Percentiles rank a stretch among this genome's conserved stretches.
Conservation (phyloP, 805 yeast species). For the Nakazawaea molendinolei region DNA sequence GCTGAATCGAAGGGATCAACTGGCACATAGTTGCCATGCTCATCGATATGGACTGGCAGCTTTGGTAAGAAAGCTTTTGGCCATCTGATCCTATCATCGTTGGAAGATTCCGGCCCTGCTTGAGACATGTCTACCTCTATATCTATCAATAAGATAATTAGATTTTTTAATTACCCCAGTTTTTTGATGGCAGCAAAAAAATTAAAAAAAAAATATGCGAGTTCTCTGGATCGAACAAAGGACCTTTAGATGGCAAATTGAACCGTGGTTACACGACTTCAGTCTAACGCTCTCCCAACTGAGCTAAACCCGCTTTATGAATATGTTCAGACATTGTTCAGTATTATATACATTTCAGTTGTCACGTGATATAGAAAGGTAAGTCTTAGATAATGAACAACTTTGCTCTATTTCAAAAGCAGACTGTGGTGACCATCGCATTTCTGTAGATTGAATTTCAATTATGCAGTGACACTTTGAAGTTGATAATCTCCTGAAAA, state of each 20-base stretch:
- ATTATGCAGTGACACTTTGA: no score
- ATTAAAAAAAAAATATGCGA: slow-evolving; percentile 10
- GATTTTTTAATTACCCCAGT: not conserved
- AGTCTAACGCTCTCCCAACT: slow-evolving; percentile 15
- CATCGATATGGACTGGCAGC: slow-evolving; percentile 1
- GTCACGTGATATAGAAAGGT: no score
- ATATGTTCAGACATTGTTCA: not conserved
- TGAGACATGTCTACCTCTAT: no score
- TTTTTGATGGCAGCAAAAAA: not conserved
- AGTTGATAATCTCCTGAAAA: no score
- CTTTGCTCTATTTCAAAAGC: no score
- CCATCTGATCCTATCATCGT: not conserved
- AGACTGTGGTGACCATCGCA: no score
- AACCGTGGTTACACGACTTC: slow-evolving; percentile 12
- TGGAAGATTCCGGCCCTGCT: no score
- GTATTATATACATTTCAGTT: no score
- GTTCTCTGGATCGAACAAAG: slow-evolving; percentile 14
- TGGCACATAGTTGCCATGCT: slow-evolving; percentile 16
- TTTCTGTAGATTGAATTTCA: no score
- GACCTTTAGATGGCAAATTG: slow-evolving; percentile 13
- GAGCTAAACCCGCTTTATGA: slow-evolving; percentile 13
- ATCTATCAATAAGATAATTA: no score
- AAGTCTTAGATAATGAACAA: no score
- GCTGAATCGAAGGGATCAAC: slow-evolving; percentile 25
- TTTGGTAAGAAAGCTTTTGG: slow-evolving; percentile 26